Percentiles rank a stretch among this genome's conserved stretches.
These are phyloP conservation scores for Candida tetrigidarum DNA, from an alignment of 1,139 yeast genomes.

Conservation along the genomic window DNA sequence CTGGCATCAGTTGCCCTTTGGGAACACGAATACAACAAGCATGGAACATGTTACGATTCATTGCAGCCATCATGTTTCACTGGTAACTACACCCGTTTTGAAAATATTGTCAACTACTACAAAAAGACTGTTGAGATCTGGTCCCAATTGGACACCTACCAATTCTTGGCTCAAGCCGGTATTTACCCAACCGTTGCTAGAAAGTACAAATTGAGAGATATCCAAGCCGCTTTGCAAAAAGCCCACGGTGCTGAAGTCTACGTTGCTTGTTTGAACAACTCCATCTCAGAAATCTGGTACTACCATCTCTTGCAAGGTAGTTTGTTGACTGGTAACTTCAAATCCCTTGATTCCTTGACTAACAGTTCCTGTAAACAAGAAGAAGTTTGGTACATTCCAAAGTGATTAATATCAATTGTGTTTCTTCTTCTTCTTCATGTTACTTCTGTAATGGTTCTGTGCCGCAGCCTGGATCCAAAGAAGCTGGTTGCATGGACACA, in stretches of 20 bases:
- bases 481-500: too few species aligned
- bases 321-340: slow-evolving; percentile 39
- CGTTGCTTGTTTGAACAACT: slow-evolving; percentile 38
- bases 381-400: slow-evolving; percentile 39
- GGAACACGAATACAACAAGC: slow-evolving; percentile 50
- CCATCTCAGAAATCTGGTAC: slow-evolving; percentile 45
- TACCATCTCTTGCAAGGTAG: slow-evolving; percentile 40
- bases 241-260: slow-evolving; percentile 36
- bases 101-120: slow-evolving; percentile 38
- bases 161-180: slow-evolving; percentile 37
- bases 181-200: slow-evolving; percentile 35
- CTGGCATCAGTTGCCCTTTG: slow-evolving; percentile 34
- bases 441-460: background rate
- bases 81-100: slow-evolving; percentile 31
- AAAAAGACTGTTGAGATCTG: slow-evolving; percentile 40
- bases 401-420: slow-evolving; percentile 18
- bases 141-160: slow-evolving; percentile 38
- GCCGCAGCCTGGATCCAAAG: too few species aligned
- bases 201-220: slow-evolving; percentile 34
- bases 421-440: background rate
- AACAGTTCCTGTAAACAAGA: slow-evolving; percentile 28
- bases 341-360: slow-evolving; percentile 31
- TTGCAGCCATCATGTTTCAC: slow-evolving; percentile 39
- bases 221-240: slow-evolving; percentile 34
- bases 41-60: slow-evolving; percentile 51